These are phyloP conservation scores for Trichosanthes truncata DNA, from an alignment of 306 rosid genomes.

Conservation along the genomic window DNA sequence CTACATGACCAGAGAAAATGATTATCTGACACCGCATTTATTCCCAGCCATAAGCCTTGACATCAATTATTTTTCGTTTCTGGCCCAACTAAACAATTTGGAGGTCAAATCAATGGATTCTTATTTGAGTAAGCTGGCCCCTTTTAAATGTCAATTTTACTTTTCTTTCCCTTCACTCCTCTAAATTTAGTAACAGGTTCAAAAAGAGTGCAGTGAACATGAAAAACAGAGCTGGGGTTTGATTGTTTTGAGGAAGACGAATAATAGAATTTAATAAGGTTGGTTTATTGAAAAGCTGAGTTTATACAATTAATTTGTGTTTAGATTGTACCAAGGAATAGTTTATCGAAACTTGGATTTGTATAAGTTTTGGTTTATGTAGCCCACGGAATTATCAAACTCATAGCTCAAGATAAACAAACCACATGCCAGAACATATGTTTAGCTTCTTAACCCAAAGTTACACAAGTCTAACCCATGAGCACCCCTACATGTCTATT, in stretches of 20 bases:
- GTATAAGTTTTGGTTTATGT: not conserved
- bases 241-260: not conserved
- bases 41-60: slow-evolving; percentile 9
- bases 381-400: not conserved
- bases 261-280: not conserved
- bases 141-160: not conserved
- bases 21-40: slow-evolving; percentile 10
- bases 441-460: not conserved
- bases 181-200: not conserved
- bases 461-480: not conserved
- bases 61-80: slow-evolving; percentile 6
- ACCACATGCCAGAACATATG: not conserved
- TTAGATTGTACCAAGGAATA: not conserved
- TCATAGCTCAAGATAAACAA: not conserved
- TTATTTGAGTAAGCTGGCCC: not conserved
- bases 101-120: slow-evolving; percentile 11
- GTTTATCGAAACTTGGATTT: not conserved
- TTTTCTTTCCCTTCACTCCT: not conserved
- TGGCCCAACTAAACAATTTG: not conserved
- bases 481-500: not conserved
- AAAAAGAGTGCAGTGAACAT: not conserved
- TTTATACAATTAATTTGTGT: not conserved
- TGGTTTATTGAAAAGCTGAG: not conserved
- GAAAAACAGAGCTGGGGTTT: not conserved
- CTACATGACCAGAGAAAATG: slow-evolving; percentile 7